Evolutionary conservation across 2,329 filamentous ascomycete genomes (phyloP), one percentile per base, ranked within the genome.

Genomic region (Sarocladiaceae sp.): DNA sequence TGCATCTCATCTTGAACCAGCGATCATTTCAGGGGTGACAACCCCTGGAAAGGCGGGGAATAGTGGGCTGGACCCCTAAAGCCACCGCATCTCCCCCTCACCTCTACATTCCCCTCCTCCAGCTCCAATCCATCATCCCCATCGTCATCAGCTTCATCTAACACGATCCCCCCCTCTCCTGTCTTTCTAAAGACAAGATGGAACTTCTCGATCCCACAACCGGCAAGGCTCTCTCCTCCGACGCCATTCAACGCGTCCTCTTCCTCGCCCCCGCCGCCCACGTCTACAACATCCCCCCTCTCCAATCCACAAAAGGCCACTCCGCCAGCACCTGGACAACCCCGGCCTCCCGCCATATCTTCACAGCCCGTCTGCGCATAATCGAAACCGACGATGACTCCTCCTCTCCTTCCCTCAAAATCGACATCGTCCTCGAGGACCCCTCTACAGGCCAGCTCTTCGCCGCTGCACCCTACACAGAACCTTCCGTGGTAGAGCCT

Each of bases 281-380:
- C 69, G 77, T 95, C 70, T 95, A 95, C 74, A 81, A 84, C 58
- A 89, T 94, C 61, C 88, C 88, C 15, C 88, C 88, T 19, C 72
- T 89, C 47, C 74, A 82, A 34, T 84, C 83, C 15, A 88, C 81
- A 55, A 84, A 85, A 61, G 88, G 88, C 62, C 85, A 95, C 72
- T 76, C 75, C 27, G 88, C 89, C 47, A 74, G 82, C 11, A 68
- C 76, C 50, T 95, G 88, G 88, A 94, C 88, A 21, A 70, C 72
- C 37, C 76, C 83, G 48, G 76, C 80, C 48, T 73, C 76, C 51
- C 79, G 82, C 29, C 82, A 88, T 60, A 94, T 95, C 66, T 94
- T 95, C 70, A 91, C 87, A 40, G 86, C 84, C 33, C 84, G 88
- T 39, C 67, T 93, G 44, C 86, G 88, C 56, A 70, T 91, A 51